These are phyloP conservation scores for Aspergillus eucalypticola DNA, from an alignment of 2,329 filamentous ascomycete species.

Conservation along the genomic window DNA sequence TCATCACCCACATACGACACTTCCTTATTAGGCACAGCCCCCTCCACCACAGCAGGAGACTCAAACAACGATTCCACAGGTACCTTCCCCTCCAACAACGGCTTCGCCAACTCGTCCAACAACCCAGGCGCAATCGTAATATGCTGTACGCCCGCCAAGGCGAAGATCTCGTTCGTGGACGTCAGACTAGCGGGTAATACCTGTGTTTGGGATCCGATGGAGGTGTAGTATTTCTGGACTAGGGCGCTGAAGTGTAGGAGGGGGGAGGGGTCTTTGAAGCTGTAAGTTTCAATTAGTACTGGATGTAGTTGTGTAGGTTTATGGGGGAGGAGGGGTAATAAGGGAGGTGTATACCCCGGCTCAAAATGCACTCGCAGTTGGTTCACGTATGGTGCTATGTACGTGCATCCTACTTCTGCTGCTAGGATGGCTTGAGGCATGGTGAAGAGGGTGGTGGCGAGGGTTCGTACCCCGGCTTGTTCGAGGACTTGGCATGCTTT, in stretches of 20 bases:
- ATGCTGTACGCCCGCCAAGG: slow-evolving; percentile 58
- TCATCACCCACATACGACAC: slow-evolving; percentile 44
- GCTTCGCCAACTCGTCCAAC: slow-evolving; percentile 49
- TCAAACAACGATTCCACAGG: slow-evolving; percentile 34
- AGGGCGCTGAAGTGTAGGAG: slow-evolving; percentile 52
- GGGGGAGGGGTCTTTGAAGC: slow-evolving; percentile 29
- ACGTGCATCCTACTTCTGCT: slow-evolving; percentile 58
- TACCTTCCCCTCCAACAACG: slow-evolving; percentile 33
- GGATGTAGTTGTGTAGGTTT: neutral
- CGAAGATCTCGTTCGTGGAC: slow-evolving; percentile 59
- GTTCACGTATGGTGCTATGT: slow-evolving; percentile 66
- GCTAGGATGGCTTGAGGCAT: slow-evolving; percentile 62
- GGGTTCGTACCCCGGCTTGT: slow-evolving; percentile 55
- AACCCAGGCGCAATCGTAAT: slow-evolving; percentile 61
- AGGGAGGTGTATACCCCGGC: slow-evolving; percentile 22
- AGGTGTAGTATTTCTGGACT: slow-evolving; percentile 56
- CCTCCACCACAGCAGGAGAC: neutral
- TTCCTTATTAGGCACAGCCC: slow-evolving; percentile 14
- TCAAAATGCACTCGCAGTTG: slow-evolving; percentile 65
- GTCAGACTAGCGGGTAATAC: slow-evolving; percentile 61
- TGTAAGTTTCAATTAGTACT: neutral
- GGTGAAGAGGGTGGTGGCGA: slow-evolving; percentile 65
- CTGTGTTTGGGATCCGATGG: slow-evolving; percentile 46
- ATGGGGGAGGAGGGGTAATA: too few relatives aligned
- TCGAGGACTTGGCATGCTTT: slow-evolving; percentile 60